These are phyloP conservation scores for Euphorbia celastroides DNA, from an alignment of 441 rosid genomes.

Conservation along the genomic window DNA sequence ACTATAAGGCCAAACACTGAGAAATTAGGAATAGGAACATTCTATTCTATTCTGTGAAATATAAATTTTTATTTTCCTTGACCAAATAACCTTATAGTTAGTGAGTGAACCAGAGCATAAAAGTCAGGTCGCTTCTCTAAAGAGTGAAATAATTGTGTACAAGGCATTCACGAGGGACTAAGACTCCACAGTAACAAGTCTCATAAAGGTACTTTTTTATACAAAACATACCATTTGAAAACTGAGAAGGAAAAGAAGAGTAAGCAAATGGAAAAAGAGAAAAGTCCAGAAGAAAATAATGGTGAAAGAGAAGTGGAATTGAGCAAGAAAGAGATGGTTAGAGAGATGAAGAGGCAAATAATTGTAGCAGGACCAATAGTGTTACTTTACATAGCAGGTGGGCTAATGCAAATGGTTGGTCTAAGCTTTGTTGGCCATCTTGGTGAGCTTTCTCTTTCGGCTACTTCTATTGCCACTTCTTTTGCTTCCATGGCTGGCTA, in stretches of 20 bases:
- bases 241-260: background rate
- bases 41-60: no score
- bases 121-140: no score
- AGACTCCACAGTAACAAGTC: no score
- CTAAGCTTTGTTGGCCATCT: slow-evolving; percentile 11
- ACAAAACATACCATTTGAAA: background rate
- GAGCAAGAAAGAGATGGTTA: background rate
- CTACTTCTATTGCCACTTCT: slow-evolving; percentile 14
- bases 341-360: slow-evolving; percentile 13
- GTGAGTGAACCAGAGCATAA: no score
- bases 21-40: no score
- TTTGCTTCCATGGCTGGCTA: slow-evolving; percentile 11
- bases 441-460: slow-evolving; percentile 12
- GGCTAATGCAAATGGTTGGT: slow-evolving; percentile 1
- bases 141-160: no score
- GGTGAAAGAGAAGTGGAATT: background rate
- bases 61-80: no score
- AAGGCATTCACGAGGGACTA: no score
- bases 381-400: background rate
- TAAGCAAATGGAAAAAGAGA: background rate
- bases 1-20: no score
- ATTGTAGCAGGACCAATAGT: slow-evolving; percentile 4
- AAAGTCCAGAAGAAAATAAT: background rate
- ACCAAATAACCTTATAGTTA: no score
- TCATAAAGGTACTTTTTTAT: no score